phyloP scores from a whole-genome alignment of 1,139 yeast species.

The Chernovozyma sophiae-reginae region DNA sequence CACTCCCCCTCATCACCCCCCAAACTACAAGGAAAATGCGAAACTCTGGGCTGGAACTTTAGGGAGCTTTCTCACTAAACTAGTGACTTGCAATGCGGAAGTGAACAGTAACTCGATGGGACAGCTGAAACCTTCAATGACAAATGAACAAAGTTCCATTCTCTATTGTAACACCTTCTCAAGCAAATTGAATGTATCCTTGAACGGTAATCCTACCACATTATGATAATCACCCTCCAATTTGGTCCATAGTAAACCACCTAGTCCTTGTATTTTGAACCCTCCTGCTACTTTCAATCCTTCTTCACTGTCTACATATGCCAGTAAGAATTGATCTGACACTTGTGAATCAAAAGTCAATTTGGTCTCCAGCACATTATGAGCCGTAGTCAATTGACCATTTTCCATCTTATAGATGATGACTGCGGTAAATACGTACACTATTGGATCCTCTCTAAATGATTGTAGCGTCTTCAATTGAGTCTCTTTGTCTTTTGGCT shows the following conservation, averaged over 20 bases:
- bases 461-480: constrained; percentile 44
- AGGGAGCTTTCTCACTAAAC: too few relatives aligned
- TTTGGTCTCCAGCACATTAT: constrained; percentile 20
- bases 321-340: constrained; percentile 49
- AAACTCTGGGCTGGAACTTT: too few relatives aligned
- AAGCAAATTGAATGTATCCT: constrained; percentile 46
- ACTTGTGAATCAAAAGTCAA: constrained; percentile 30
- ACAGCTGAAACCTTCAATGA: too few relatives aligned
- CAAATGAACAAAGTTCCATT: too few relatives aligned
- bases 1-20: too few relatives aligned
- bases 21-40: too few relatives aligned
- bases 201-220: constrained; percentile 85
- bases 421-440: constrained; percentile 66
- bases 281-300: constrained; percentile 91
- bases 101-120: too few relatives aligned
- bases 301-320: constrained; percentile 68
- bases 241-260: constrained; percentile 57
- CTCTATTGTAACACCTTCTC: constrained; percentile 14
- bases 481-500: constrained; percentile 52
- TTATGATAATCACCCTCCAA: constrained; percentile 81
- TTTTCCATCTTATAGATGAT: constrained; percentile 43
- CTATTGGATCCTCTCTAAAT: constrained; percentile 44
- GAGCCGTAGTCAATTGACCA: constrained; percentile 7
- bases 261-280: constrained; percentile 73
- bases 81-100: too few relatives aligned